Base-by-base conservation (phyloP, 306 rosid species). In the Castanea crenata region DNA sequence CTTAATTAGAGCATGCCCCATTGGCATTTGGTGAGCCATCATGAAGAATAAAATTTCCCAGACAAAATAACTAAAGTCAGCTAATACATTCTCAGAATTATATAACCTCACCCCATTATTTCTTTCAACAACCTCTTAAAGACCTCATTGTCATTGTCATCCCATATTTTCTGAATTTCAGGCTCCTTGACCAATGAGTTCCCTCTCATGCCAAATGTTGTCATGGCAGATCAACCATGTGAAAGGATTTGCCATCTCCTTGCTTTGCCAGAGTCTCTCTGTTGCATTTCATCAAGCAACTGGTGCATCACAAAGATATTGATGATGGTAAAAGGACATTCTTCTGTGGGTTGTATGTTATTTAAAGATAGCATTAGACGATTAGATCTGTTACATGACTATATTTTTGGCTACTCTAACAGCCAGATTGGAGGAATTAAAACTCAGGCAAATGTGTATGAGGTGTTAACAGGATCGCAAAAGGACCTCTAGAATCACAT, bases 1-100 rank as follows among this genome's bases (percentile, higher is more conserved):
- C 91, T 90, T 96, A 84, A 93, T 96, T 79, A 93, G 75, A 71
- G 97, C 99, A 85, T 89, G 98, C 64, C 98, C 98, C 79, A 76
- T 96, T 96, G 84, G 99, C 98, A 80, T 96, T 91, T 23, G 97
- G 99, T 74, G 98, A 94, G 76, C 96, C 99, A 51, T 96, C 98
- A 31, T 96, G 99, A 78, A 95, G 99, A 87, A 91, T 87, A 78
- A 89, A 95, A 76, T 52, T 91, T 82, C 79, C 94, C 98, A 90
- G 87, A 74, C 41, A 82, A 76, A 75, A 67, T 65, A 58, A 71
- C 74, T 71, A 80, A 58, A 83, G 75, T 76, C 73, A 29, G 73
- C 75, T 35, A 86, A 79, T 73, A 75, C 79, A 74, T 77, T 76
- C 67, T 67, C 20, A 69, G 21, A 76, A 82, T 19, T 57, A 71